These are phyloP conservation scores for Taphrina confusa DNA, from an alignment of 1,139 yeast genomes.

Conservation along the genomic window DNA sequence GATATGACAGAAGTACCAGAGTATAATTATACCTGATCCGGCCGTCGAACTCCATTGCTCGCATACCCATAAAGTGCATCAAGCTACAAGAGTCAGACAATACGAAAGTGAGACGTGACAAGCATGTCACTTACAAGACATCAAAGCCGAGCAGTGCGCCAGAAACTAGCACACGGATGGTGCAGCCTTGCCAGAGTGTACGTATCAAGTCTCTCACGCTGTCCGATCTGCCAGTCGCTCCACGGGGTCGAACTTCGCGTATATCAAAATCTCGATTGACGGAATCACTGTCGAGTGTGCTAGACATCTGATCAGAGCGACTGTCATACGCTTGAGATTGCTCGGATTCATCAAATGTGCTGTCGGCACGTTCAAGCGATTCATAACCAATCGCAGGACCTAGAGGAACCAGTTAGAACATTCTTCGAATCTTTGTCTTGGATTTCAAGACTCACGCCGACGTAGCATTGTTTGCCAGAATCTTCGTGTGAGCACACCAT, in stretches of 20 bases:
- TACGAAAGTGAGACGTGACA: background rate
- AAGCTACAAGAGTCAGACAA: background rate
- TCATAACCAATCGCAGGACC: background rate
- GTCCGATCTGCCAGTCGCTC: background rate
- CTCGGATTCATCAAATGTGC: slow-evolving; percentile 6
- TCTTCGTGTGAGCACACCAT: slow-evolving; percentile 4
- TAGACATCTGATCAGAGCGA: slow-evolving; percentile 11
- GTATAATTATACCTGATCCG: background rate
- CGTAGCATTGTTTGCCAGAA: background rate
- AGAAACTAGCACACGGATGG: slow-evolving; percentile 4
- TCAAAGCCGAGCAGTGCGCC: slow-evolving; percentile 10
- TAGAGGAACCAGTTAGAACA: background rate
- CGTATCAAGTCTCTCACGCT: background rate
- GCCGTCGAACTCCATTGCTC: slow-evolving; percentile 22
- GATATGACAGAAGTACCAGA: slow-evolving; percentile 4
- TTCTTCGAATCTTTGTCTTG: too few species aligned
- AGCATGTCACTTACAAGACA: slow-evolving; percentile 16
- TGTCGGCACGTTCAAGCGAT: background rate
- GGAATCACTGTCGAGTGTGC: slow-evolving; percentile 15
- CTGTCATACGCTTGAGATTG: slow-evolving; percentile 7
- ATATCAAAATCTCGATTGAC: slow-evolving; percentile 7
- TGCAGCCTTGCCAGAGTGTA: slow-evolving; percentile 7
- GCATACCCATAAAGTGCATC: slow-evolving; percentile 30
- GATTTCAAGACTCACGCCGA: background rate
- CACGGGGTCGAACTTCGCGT: slow-evolving; percentile 1